Percentiles rank a stretch among this genome's conserved stretches.
phyloP scores from a whole-genome alignment of 2,329 filamentous ascomycete species.

The Rutstroemia sp. region DNA sequence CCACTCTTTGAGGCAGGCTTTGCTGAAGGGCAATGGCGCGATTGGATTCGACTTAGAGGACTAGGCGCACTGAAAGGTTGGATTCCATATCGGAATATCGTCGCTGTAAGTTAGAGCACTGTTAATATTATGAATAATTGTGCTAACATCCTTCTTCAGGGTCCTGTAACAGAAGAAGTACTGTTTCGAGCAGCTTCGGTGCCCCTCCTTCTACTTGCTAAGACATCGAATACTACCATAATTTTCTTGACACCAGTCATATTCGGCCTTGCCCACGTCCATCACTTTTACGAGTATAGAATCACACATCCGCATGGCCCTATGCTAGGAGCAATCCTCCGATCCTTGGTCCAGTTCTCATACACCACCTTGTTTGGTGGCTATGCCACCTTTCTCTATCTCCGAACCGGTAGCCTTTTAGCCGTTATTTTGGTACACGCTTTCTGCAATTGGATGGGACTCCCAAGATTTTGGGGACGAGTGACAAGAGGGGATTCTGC shows the following conservation, averaged over 20 bases:
- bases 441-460: conserved; percentile 88
- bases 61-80: conserved; percentile 61
- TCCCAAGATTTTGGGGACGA: conserved; percentile 78
- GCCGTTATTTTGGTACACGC: conserved; percentile 71
- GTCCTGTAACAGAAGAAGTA: conserved; percentile 85
- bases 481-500: conserved; percentile 38
- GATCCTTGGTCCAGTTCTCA: conserved; percentile 74
- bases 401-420: conserved; percentile 76
- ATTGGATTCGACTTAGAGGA: conserved; percentile 51
- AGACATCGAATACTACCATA: conserved; percentile 42
- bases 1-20: conserved; percentile 76
- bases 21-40: conserved; percentile 61
- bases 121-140: background rate
- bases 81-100: conserved; percentile 78
- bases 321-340: conserved; percentile 52
- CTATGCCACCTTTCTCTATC: conserved; percentile 81
- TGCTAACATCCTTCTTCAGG: conserved; percentile 34
- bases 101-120: conserved; percentile 56
- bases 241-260: conserved; percentile 80
- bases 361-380: conserved; percentile 94
- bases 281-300: conserved; percentile 94
- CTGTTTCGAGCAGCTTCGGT: conserved; percentile 86
- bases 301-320: conserved; percentile 69
- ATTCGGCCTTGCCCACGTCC: conserved; percentile 87
- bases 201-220: conserved; percentile 70